Percentiles rank a stretch among this genome's conserved stretches.
phyloP scores from a whole-genome alignment of 768 basidiomycete species.

The Lentinus tigrinus region DNA sequence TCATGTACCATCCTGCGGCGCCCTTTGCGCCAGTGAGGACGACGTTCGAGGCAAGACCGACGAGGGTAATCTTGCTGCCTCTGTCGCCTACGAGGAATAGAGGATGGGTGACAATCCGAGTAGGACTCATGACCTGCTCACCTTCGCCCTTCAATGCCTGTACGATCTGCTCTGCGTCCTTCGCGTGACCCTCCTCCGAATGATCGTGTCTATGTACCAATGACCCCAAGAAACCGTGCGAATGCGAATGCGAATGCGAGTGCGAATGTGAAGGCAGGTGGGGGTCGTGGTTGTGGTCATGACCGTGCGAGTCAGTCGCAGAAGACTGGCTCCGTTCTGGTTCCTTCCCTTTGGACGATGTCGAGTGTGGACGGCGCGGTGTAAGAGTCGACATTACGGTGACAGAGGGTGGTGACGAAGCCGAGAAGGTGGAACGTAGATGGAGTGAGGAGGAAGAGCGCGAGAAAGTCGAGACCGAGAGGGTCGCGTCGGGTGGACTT shows the following conservation, averaged over 20 bases:
- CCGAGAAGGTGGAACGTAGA: neutral
- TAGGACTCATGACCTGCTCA: conserved; percentile 39
- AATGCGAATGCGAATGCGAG: conserved; percentile 49
- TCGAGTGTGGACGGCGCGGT: conserved; percentile 14
- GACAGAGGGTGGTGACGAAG: neutral
- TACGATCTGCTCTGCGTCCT: conserved; percentile 67
- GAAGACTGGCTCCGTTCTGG: conserved; percentile 12
- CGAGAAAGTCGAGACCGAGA: neutral
- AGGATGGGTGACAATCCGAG: neutral
- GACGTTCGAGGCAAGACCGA: conserved; percentile 83
- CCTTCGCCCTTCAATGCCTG: conserved; percentile 66
- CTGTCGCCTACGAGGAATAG: conserved; percentile 57
- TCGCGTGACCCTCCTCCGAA: conserved; percentile 53
- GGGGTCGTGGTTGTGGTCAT: conserved; percentile 27
- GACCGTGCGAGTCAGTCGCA: conserved; percentile 9
- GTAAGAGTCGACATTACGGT: conserved; percentile 6
- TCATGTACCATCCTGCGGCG: conserved; percentile 83
- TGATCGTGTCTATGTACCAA: conserved; percentile 62
- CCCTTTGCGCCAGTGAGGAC: conserved; percentile 83
- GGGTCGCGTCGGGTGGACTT: conserved; percentile 1
- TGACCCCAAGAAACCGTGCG: conserved; percentile 54
- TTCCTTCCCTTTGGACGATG: conserved; percentile 26
- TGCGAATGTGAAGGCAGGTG: conserved; percentile 49
- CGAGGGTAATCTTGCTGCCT: conserved; percentile 80
- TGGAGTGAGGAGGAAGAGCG: neutral